Base-by-base conservation (phyloP, 305 asterid genomes). In the Stenogyne calaminthoides region DNA sequence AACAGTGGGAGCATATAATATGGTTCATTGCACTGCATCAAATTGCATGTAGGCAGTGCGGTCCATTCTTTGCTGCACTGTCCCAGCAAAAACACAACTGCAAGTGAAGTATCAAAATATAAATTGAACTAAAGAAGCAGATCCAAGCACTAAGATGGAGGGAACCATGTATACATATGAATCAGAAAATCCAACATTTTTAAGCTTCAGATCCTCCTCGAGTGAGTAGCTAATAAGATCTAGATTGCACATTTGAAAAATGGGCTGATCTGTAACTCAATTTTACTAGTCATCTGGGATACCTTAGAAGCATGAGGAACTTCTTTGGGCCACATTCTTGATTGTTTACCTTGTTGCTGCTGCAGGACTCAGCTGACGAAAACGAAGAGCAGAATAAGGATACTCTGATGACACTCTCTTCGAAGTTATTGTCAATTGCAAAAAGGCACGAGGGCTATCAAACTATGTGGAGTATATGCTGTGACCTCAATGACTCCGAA, bases 401-500 rank as follows among this genome's bases (percentile, higher is more conserved):
- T 49, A 76, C 80, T 62, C 77, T 87, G 73, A 77, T 83, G 80
- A 76, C 79, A 66, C 86, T 84, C 77, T 86, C 93, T 73, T 88
- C 96, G 9, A 87, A 86, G 69, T 80, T 94, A 77, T 78, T 94
- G 77, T 79, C 89, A n/a, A 80, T 91, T 68, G 92, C 97, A 60
- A 94, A 87, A 87, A 81, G 96, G 78, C 96, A 94, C 34, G 98
- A 88, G 84, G 87, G 85, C 56, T 94, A 94, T 78, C 93, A 83
- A 76, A 88, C 96, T 55, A 87, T 91, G 83, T 94, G 98, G 98
- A 82, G 76, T 79, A 82, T 93, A 81, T 89, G 96, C 88, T 72
- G 83, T 56, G 93, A 88, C 77, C 82, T 89, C 67, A 80, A 86
- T 76, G 94, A 94, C 77, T 77, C 86, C 22, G 93, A 91, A 73